These are phyloP conservation scores for Tulasnella calospora DNA, from an alignment of 768 basidiomycete species.

Conservation along the genomic window DNA sequence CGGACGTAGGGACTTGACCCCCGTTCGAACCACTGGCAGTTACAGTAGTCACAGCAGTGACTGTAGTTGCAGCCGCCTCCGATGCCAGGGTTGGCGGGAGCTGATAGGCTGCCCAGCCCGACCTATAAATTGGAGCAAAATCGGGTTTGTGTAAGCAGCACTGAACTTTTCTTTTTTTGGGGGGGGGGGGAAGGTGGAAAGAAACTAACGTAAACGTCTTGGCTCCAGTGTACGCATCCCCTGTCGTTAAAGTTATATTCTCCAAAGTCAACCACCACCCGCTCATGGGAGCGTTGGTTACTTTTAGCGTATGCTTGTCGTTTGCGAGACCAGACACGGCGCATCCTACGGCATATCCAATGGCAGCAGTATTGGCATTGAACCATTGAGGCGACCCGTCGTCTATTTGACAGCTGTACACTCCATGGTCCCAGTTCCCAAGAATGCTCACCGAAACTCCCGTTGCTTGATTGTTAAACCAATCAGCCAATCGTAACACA, in stretches of 20 bases:
- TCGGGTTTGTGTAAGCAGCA: not conserved
- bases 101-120: not conserved
- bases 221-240: not conserved
- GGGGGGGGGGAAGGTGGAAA: no score
- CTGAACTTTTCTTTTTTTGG: no score
- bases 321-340: not conserved
- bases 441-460: not conserved
- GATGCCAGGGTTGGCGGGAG: not conserved
- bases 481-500: no score
- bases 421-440: constrained; percentile 7
- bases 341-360: not conserved
- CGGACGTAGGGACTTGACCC: not conserved
- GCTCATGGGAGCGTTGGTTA: not conserved
- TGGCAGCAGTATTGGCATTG: not conserved
- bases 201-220: not conserved
- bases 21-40: not conserved
- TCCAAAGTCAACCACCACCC: constrained; percentile 1
- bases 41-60: not conserved
- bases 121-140: not conserved
- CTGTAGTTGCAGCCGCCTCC: not conserved
- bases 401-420: constrained; percentile 11
- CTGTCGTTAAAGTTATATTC: not conserved
- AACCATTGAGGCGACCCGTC: constrained; percentile 8
- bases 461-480: not conserved
- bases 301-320: not conserved